phyloP scores from a whole-genome alignment of 2,329 filamentous ascomycete genomes.

The Sarocladiaceae sp. region DNA sequence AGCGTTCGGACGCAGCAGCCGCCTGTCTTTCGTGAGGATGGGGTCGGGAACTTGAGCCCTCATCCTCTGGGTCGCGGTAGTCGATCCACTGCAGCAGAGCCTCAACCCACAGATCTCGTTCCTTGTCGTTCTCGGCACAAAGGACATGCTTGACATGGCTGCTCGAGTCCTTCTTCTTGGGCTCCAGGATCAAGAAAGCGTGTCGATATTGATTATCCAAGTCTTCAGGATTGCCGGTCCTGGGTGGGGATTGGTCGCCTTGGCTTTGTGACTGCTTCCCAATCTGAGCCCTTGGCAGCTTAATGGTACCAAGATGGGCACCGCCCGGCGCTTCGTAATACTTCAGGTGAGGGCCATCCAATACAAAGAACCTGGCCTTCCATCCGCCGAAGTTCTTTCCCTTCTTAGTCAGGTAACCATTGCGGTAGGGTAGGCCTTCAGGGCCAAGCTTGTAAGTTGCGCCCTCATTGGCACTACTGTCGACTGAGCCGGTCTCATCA shows the following conservation, averaged over 20 bases:
- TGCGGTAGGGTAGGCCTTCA: slow-evolving; percentile 67
- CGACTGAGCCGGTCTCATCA: slow-evolving; percentile 44
- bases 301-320: slow-evolving; percentile 88
- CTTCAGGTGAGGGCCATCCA: slow-evolving; percentile 62
- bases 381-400: slow-evolving; percentile 99
- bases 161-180: slow-evolving; percentile 90
- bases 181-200: slow-evolving; percentile 90
- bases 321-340: slow-evolving; percentile 93
- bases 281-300: slow-evolving; percentile 85
- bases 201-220: slow-evolving; percentile 93
- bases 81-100: slow-evolving; percentile 87
- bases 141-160: slow-evolving; percentile 89
- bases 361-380: slow-evolving; percentile 73
- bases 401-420: slow-evolving; percentile 90
- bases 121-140: slow-evolving; percentile 89
- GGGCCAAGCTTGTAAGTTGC: slow-evolving; percentile 42
- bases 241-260: slow-evolving; percentile 55
- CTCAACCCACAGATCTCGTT: slow-evolving; percentile 92
- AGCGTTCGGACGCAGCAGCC: slow-evolving; percentile 25
- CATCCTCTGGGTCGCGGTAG: slow-evolving; percentile 56
- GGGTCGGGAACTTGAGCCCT: slow-evolving; percentile 27
- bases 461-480: slow-evolving; percentile 19
- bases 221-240: slow-evolving; percentile 58
- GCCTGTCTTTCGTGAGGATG: slow-evolving; percentile 35
- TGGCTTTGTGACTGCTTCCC: slow-evolving; percentile 70